Evolutionary conservation across 495 filamentous ascomycete species (phyloP), one percentile per base, ranked within the genome.

Genomic region (Lentithecium fluviatile): DNA sequence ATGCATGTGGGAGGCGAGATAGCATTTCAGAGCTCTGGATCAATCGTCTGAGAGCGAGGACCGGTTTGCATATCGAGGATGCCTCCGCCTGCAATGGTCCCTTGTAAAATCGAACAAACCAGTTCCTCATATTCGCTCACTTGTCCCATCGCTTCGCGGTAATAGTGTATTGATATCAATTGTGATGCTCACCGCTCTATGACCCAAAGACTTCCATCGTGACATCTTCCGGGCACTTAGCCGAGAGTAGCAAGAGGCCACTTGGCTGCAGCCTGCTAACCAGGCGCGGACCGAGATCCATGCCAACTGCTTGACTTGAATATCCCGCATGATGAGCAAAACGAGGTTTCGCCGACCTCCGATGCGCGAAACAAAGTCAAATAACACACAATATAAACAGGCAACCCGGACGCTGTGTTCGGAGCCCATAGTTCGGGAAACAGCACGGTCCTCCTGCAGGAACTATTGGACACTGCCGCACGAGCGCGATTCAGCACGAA

Each of bases 1-100:
- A 65, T 69, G 66, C 66, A 69, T 69, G 66, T 65, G 66, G 65
- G 54, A 65, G 66, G 66, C 47, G 62, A 69, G 66, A 69, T 69
- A 58, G 66, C 66, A 69, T 69, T 51, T 61, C 53, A 62, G 66
- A 65, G 66, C 62, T 69, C 61, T 52, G 58, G 61, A 61, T 50
- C 36, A 52, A 36, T 60, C 52, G 51, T 59, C 65, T 46, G 34
- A 47, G 61, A 53, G 65, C 53, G 65, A 68, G 65, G 65, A 69
- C 55, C 56, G 58, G 50, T 57, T 59, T 69, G 61, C 62, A 56
- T 43, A 69, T 69, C 66, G 62, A 69, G 66, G 66, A 69, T 59
- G 47, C 65, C 65, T 63, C 64, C 24, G 42, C 60, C n/a, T 64
- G 60, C 65, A 60, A 52, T 49, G 60, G 60, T 60, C 56, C 43